Percentiles rank a stretch among this genome's conserved stretches.
phyloP scores from a whole-genome alignment of 116 monocot species.

The Papilionanthe hybrid region DNA sequence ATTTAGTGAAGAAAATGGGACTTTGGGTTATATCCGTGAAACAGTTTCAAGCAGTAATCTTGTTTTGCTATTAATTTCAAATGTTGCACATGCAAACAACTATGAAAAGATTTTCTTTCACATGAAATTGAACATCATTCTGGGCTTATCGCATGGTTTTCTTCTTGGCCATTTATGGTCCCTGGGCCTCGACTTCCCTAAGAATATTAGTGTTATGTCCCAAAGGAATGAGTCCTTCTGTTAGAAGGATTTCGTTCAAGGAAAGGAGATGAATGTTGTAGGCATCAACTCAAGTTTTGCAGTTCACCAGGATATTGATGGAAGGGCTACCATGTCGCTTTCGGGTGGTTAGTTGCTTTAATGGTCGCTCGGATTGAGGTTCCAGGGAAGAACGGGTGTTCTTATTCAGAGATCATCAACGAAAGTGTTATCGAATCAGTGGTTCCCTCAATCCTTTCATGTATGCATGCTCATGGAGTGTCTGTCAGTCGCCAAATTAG shows the following conservation, averaged over 20 bases:
- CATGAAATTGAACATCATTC: conserved; percentile 95
- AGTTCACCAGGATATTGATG: conserved; percentile 95
- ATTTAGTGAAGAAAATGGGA: conserved; percentile 94
- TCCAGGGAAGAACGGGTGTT: conserved; percentile 86
- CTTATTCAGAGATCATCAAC: conserved; percentile 93
- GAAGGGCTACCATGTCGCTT: conserved; percentile 88
- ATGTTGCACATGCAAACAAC: conserved; percentile 95
- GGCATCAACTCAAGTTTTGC: conserved; percentile 99
- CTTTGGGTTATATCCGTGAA: conserved; percentile 92
- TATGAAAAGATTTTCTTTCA: conserved; percentile 87
- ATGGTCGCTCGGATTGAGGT: conserved; percentile 94
- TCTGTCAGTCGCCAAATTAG: too few species aligned
- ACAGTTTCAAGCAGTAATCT: conserved; percentile 89
- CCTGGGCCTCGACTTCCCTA: conserved; percentile 79
- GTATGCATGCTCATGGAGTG: conserved; percentile 99
- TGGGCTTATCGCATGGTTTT: conserved; percentile 94
- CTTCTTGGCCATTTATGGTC: conserved; percentile 93
- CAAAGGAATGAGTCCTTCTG: conserved; percentile 99
- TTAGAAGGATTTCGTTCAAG: conserved; percentile 93
- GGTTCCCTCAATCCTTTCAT: conserved; percentile 94
- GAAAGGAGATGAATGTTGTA: conserved; percentile 94
- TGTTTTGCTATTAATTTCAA: conserved; percentile 84
- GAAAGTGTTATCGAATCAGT: conserved; percentile 95
- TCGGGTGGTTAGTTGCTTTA: conserved; percentile 93
- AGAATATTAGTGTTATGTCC: conserved; percentile 97